Base-by-base conservation (phyloP, 2,329 filamentous ascomycete species). In the Orbilia ellipsospora region DNA sequence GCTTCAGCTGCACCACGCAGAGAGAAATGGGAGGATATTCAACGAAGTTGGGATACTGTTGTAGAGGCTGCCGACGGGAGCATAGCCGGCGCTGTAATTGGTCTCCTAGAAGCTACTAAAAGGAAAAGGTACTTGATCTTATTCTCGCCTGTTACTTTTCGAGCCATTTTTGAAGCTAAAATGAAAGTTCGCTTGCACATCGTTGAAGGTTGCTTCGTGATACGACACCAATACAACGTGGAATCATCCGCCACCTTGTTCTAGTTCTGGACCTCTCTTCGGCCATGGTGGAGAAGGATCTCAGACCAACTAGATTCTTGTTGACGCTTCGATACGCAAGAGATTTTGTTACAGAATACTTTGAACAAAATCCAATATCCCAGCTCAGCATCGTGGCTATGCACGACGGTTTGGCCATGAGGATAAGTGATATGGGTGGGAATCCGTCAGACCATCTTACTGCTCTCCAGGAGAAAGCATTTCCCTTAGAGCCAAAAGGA, bases 291-390 rank as follows among this genome's bases (percentile, higher is more conserved):
- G 94, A 98, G 83, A 98, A 98, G 83, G 95, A 99, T 81, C 86
- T 98, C 78, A 88, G 95, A 26, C 95, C 95, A 4, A 97, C 90
- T 51, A 88, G 94, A 74, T 94, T 94, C 82, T 87, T 93, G 44
- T 87, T 97, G 36, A 91, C 90, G 62, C 86, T 97, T 80, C 90
- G 90, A 77, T 96, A 93, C 82, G 91, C 93, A 15, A 88, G 90
- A 77, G 90, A 93, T 69, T 99, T 98, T 82, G 91, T 98, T 57
- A 88, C 90, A 73, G 94, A 97, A 82, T 99, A 93, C 83, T 99
- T 98, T 81, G 95, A 98, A 83, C 95, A 99, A 83, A 99, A 99
- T 80, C 95, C 95, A 10, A 98, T 99, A 78, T 96, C 93, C 8
- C 95, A 99, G 83, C 88, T 99, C 68, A 94, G 92, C 23, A 90